phyloP scores from a whole-genome alignment of 495 filamentous ascomycete genomes.

The Astrothelium subdiscretum region DNA sequence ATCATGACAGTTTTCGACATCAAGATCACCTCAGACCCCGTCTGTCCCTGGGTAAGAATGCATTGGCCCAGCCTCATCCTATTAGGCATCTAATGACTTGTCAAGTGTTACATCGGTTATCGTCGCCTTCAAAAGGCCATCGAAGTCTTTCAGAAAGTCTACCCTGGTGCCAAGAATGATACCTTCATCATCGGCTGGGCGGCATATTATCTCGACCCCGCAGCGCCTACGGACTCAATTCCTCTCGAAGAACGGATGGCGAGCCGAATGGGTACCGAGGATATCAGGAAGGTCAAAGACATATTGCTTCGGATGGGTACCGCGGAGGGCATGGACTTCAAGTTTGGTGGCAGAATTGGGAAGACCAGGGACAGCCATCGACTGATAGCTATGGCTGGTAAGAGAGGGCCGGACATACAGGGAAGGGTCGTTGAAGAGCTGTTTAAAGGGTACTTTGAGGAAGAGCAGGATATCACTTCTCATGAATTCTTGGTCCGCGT shows the following conservation, averaged over 20 bases:
- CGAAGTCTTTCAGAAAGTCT: constrained; percentile 50
- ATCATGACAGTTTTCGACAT: constrained; percentile 67
- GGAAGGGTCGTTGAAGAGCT: constrained; percentile 54
- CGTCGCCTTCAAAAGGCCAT: constrained; percentile 62
- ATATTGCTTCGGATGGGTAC: background rate
- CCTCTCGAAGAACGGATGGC: background rate
- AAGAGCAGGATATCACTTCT: constrained; percentile 64
- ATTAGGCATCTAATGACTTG: background rate
- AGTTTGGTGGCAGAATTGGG: constrained; percentile 61
- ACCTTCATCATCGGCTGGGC: constrained; percentile 62
- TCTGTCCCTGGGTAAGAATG: constrained; percentile 50
- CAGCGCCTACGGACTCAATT: constrained; percentile 29
- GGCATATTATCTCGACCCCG: constrained; percentile 71
- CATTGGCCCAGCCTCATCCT: background rate
- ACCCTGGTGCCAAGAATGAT: constrained; percentile 34
- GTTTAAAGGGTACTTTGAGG: constrained; percentile 66
- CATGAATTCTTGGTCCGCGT: constrained; percentile 46
- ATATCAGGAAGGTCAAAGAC: background rate
- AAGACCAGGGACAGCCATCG: constrained; percentile 68
- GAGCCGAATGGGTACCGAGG: background rate
- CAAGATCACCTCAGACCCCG: constrained; percentile 57
- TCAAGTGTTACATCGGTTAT: constrained; percentile 70
- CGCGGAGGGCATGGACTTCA: constrained; percentile 58
- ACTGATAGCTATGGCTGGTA: constrained; percentile 56
- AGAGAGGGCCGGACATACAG: constrained; percentile 45